phyloP scores from a whole-genome alignment of 129 eudicot species.

The Arctium minus region DNA sequence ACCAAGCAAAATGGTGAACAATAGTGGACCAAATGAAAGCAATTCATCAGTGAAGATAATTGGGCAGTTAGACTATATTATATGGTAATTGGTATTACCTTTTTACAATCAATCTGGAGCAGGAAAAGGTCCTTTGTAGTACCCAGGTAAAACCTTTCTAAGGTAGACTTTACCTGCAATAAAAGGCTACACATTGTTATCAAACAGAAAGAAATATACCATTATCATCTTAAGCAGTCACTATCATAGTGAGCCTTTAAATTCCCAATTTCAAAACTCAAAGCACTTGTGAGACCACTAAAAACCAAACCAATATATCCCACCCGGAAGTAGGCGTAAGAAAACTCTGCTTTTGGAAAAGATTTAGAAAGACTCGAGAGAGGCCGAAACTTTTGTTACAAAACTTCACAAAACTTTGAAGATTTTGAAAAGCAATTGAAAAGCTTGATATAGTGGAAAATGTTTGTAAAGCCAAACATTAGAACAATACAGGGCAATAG shows the following conservation, averaged over 20 bases:
- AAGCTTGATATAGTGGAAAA: too few species aligned
- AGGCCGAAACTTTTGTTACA: not conserved
- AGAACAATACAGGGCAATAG: too few species aligned
- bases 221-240: not conserved
- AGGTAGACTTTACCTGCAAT: constrained; percentile 52
- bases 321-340: not conserved
- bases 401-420: too few species aligned
- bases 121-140: constrained; percentile 49
- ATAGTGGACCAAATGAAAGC: too few species aligned
- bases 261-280: not conserved
- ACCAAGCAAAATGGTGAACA: too few species aligned
- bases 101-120: constrained; percentile 67
- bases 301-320: not conserved
- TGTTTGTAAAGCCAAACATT: too few species aligned
- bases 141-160: constrained; percentile 55
- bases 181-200: not conserved
- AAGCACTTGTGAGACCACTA: not conserved
- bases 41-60: too few species aligned
- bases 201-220: not conserved
- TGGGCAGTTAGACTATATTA: too few species aligned
- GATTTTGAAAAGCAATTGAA: too few species aligned
- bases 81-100: constrained; percentile 32
- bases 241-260: not conserved
- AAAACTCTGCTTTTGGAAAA: not conserved
- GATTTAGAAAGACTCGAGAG: not conserved